These are phyloP conservation scores for Melastoma candidum DNA, from an alignment of 441 rosid species.

Conservation along the genomic window DNA sequence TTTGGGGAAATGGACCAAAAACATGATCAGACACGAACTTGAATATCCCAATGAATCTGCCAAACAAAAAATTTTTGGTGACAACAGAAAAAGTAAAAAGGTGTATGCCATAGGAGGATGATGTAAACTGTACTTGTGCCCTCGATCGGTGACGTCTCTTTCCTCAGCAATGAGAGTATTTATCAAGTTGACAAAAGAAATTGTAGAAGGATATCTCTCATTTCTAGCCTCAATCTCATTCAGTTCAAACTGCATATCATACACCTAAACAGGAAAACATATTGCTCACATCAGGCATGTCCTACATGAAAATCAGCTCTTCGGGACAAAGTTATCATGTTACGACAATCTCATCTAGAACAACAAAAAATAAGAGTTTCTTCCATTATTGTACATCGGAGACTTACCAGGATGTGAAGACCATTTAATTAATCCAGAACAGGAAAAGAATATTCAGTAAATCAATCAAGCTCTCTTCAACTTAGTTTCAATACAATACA, in stretches of 20 bases:
- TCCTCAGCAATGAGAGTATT: slow-evolving; percentile 88
- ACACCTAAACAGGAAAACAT: slow-evolving; percentile 40
- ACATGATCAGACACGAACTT: slow-evolving; percentile 88
- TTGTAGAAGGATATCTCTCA: slow-evolving; percentile 87
- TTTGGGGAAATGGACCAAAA: slow-evolving; percentile 91
- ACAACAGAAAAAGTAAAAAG: slow-evolving; percentile 19
- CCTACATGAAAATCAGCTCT: background rate
- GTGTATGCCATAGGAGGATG: slow-evolving; percentile 11
- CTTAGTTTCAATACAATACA: no score
- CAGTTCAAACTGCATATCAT: slow-evolving; percentile 96
- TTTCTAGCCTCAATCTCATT: slow-evolving; percentile 97
- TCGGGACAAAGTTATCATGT: no score
- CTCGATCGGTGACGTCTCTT: slow-evolving; percentile 78
- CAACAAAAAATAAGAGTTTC: no score
- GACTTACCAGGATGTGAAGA: no score
- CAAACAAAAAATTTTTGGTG: slow-evolving; percentile 15
- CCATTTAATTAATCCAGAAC: no score
- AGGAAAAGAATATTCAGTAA: no score
- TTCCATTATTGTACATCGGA: no score
- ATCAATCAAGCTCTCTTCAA: no score
- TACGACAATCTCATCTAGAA: no score
- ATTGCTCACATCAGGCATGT: background rate
- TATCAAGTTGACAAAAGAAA: slow-evolving; percentile 83
- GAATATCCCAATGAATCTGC: slow-evolving; percentile 93
- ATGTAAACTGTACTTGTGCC: slow-evolving; percentile 61